phyloP scores from a whole-genome alignment of 2,329 filamentous ascomycete genomes.

The Arthrobotrys megalospora region DNA sequence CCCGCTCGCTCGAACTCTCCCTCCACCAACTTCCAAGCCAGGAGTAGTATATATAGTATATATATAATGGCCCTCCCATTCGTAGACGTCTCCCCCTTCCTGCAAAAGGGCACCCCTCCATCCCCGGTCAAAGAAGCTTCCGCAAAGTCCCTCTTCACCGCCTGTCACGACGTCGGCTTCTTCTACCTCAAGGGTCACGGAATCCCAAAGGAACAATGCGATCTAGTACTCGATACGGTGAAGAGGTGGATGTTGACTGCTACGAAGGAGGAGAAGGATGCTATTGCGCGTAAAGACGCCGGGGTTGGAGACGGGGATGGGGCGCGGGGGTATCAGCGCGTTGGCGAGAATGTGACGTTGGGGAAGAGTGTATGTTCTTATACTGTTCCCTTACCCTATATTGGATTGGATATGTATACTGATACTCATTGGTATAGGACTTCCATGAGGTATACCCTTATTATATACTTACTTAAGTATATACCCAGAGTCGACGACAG shows the following conservation, averaged over 20 bases:
- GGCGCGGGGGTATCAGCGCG: slow-evolving; percentile 63
- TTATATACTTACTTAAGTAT: not conserved
- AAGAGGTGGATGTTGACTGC: slow-evolving; percentile 63
- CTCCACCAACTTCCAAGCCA: not conserved
- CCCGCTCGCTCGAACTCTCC: not conserved
- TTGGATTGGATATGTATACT: not conserved
- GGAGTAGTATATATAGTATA: not conserved
- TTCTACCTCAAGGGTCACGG: slow-evolving; percentile 63
- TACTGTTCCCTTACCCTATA: not conserved
- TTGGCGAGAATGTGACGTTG: slow-evolving; percentile 64
- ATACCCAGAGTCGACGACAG: not conserved
- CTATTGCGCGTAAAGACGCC: slow-evolving; percentile 60
- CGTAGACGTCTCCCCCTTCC: slow-evolving; percentile 54
- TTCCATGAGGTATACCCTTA: slow-evolving; percentile 65
- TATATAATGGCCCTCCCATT: slow-evolving; percentile 50
- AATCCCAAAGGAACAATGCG: slow-evolving; percentile 34
- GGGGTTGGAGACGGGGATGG: slow-evolving; percentile 62
- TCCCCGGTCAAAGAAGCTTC: slow-evolving; percentile 63
- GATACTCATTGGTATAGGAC: slow-evolving; percentile 60
- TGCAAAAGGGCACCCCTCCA: slow-evolving; percentile 24
- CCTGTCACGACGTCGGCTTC: slow-evolving; percentile 64
- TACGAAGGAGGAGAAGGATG: slow-evolving; percentile 60
- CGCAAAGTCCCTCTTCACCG: slow-evolving; percentile 67
- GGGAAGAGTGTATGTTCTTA: slow-evolving; percentile 63
- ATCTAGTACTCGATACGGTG: slow-evolving; percentile 50